Percentiles rank a stretch among this genome's conserved stretches.
Conservation (phyloP, 495 filamentous ascomycete genomes). For the Sphaerosporella brunnea region DNA sequence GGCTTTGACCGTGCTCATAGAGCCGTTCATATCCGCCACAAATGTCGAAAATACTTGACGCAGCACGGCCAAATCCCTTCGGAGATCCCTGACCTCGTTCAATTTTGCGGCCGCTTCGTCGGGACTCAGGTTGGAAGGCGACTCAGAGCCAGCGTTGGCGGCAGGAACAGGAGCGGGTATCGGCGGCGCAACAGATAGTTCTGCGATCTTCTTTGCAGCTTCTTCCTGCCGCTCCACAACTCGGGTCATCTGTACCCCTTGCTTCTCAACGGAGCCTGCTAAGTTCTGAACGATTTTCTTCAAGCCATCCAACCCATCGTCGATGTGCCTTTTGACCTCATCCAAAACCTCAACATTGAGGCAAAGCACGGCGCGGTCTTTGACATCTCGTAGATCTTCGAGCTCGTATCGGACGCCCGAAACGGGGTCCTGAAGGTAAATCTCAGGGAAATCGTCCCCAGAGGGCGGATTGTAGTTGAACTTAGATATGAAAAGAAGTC, state of each 20-base stretch:
- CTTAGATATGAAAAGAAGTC: slow-evolving; percentile 97
- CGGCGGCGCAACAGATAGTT: slow-evolving; percentile 52
- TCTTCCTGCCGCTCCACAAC: slow-evolving; percentile 90
- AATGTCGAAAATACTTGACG: slow-evolving; percentile 88
- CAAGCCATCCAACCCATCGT: slow-evolving; percentile 72
- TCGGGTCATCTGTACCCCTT: slow-evolving; percentile 57
- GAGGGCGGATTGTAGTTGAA: slow-evolving; percentile 97
- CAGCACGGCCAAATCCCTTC: slow-evolving; percentile 79
- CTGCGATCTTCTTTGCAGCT: slow-evolving; percentile 74
- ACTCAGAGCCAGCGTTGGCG: slow-evolving; percentile 24
- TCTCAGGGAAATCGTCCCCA: slow-evolving; percentile 82
- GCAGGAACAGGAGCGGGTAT: slow-evolving; percentile 27
- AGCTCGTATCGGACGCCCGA: slow-evolving; percentile 90
- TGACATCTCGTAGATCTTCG: slow-evolving; percentile 87
- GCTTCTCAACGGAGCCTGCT: slow-evolving; percentile 58
- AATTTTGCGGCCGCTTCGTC: slow-evolving; percentile 38
- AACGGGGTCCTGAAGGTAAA: slow-evolving; percentile 90
- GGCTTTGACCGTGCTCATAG: slow-evolving; percentile 61
- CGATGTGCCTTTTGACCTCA: slow-evolving; percentile 90
- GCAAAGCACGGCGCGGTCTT: slow-evolving; percentile 82
- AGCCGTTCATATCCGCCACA: slow-evolving; percentile 66
- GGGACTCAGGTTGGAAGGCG: slow-evolving; percentile 9
- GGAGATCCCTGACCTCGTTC: slow-evolving; percentile 59
- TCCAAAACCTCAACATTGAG: slow-evolving; percentile 89
- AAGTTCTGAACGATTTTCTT: slow-evolving; percentile 65